phyloP scores from a whole-genome alignment of 768 basidiomycete genomes.

The Tulasnella calospora region DNA sequence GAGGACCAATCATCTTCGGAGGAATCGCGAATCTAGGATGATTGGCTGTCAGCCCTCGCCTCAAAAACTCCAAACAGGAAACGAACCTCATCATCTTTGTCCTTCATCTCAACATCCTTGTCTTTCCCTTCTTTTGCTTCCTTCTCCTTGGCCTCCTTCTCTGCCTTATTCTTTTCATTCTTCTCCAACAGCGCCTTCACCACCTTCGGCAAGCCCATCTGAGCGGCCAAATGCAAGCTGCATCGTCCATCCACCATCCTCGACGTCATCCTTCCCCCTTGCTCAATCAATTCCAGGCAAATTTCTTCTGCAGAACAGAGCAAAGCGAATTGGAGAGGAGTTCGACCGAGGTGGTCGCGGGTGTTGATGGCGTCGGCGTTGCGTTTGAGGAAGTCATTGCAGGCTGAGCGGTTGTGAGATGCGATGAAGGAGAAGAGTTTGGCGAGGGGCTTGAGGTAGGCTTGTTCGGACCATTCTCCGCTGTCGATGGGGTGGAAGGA shows the following conservation, averaged over 20 bases:
- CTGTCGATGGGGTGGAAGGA: constrained; percentile 64
- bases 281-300: constrained; percentile 50
- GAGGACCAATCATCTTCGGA: constrained; percentile 22
- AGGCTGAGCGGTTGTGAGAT: constrained; percentile 41
- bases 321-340: constrained; percentile 54
- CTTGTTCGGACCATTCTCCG: constrained; percentile 60
- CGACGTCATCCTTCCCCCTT: constrained; percentile 52
- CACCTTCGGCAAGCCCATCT: constrained; percentile 35
- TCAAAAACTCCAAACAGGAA: background rate
- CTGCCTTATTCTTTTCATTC: constrained; percentile 40
- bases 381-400: constrained; percentile 42
- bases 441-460: constrained; percentile 52
- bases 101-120: constrained; percentile 24
- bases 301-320: constrained; percentile 45
- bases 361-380: constrained; percentile 39
- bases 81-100: constrained; percentile 33
- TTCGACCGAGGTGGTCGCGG: constrained; percentile 60
- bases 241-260: constrained; percentile 55
- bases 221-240: constrained; percentile 54
- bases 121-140: constrained; percentile 24
- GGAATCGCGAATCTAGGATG: constrained; percentile 28
- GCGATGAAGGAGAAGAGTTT: constrained; percentile 56
- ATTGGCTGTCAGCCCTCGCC: background rate
- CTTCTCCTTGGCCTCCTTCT: constrained; percentile 31
- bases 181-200: constrained; percentile 50